Percentiles rank a stretch among this genome's conserved stretches.
Evolutionary conservation across 805 yeast species (phyloP).

Genomic region (Yarrowia sp.): DNA sequence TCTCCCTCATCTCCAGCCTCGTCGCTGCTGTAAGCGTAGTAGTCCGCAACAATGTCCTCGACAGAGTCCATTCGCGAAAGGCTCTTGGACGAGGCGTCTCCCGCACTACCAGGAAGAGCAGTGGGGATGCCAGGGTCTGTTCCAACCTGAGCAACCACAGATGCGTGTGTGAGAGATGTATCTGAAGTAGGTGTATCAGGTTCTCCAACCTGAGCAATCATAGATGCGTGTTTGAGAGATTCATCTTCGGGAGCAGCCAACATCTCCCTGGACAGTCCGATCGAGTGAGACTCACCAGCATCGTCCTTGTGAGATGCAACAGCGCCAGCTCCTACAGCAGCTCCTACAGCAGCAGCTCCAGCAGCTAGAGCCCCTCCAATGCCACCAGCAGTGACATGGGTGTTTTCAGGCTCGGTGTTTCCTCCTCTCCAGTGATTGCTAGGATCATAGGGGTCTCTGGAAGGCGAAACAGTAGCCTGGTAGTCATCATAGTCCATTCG

Average conservation of each 20-base stretch:
- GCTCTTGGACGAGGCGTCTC: background rate
- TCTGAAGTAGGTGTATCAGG: background rate
- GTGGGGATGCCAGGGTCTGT: background rate
- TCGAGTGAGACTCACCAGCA: too few species aligned
- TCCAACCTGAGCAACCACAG: background rate
- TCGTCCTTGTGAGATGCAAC: background rate
- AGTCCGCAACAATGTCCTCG: slow-evolving; percentile 30
- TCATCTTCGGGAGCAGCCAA: background rate
- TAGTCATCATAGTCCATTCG: background rate
- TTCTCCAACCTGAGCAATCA: background rate
- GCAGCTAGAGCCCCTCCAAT: background rate
- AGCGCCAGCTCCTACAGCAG: background rate
- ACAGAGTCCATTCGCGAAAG: slow-evolving; percentile 17
- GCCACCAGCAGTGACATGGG: too few species aligned
- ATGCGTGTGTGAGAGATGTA: too few species aligned
- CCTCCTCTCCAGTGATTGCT: slow-evolving; percentile 3
- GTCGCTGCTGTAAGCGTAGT: slow-evolving; percentile 27
- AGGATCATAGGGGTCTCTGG: slow-evolving; percentile 6
- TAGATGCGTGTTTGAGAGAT: background rate
- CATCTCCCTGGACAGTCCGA: background rate
- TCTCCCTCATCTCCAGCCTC: background rate
- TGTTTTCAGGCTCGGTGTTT: too few species aligned
- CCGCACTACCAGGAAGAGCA: background rate
- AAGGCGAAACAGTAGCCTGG: background rate
- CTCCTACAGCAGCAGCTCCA: background rate